A percentile compares a stretch with the other conserved stretches of the same genome.
These are phyloP conservation scores for Suillus decipiens DNA, from an alignment of 768 basidiomycete species.

Conservation along the genomic window DNA sequence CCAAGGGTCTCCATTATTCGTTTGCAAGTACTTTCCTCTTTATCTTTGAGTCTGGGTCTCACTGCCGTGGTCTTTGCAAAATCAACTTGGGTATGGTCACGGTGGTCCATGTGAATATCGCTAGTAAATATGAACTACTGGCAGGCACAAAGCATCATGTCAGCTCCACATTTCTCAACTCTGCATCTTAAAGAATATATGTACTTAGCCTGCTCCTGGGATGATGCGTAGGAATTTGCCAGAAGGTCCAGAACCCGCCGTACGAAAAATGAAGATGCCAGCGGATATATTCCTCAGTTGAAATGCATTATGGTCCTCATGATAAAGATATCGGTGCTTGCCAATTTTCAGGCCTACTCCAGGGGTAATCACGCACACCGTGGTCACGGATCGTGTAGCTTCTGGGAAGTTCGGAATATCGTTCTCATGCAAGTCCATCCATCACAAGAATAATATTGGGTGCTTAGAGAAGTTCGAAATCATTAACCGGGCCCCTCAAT, in stretches of 20 bases:
- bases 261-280: not conserved
- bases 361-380: constrained; percentile 58
- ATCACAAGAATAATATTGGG: constrained; percentile 8
- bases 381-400: not conserved
- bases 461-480: constrained; percentile 5
- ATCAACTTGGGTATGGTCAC: constrained; percentile 58
- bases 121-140: constrained; percentile 67
- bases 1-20: not conserved
- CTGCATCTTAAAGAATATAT: constrained; percentile 73
- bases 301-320: not conserved
- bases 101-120: constrained; percentile 89
- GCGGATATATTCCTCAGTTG: not conserved
- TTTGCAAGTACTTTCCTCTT: not conserved
- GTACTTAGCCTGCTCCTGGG: constrained; percentile 58
- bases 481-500: not conserved
- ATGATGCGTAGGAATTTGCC: constrained; percentile 77
- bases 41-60: constrained; percentile 39
- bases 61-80: constrained; percentile 69
- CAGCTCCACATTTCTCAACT: constrained; percentile 80
- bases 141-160: constrained; percentile 67
- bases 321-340: constrained; percentile 77
- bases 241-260: constrained; percentile 66
- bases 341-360: constrained; percentile 80
- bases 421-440: constrained; percentile 28
- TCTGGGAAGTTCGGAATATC: constrained; percentile 31